phyloP scores from a whole-genome alignment of 83 land plant genomes.

The Picea abies region DNA sequence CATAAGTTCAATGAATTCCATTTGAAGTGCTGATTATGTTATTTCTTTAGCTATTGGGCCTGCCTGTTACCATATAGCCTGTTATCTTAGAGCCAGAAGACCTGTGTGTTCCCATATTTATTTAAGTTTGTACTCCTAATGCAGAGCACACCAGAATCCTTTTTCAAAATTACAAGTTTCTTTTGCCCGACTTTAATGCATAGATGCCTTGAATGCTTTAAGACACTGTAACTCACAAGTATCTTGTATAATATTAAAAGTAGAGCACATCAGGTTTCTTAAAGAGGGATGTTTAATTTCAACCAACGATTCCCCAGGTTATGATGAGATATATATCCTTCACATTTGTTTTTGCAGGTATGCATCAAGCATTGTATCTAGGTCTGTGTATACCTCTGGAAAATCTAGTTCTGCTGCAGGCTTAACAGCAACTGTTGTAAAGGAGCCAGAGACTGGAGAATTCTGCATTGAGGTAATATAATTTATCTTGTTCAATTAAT shows the following conservation, averaged over 20 bases:
- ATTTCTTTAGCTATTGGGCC: no score
- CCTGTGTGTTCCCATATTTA: not conserved
- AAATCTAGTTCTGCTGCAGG: conserved; percentile 99
- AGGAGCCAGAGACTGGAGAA: conserved; percentile 99
- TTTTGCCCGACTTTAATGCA: not conserved
- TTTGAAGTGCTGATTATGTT: no score
- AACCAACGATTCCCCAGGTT: not conserved
- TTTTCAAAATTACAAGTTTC: not conserved
- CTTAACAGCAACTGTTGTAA: conserved; percentile 96
- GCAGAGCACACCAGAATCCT: not conserved
- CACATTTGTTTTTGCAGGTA: conserved; percentile 47
- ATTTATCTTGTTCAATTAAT: conserved; percentile 5
- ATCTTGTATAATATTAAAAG: not conserved
- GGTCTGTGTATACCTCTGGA: conserved; percentile 98
- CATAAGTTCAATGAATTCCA: no score
- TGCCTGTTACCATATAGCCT: no score
- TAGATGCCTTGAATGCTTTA: not conserved
- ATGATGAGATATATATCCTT: not conserved
- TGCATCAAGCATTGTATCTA: conserved; percentile 77
- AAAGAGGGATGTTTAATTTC: not conserved
- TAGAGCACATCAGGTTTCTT: not conserved
- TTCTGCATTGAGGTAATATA: conserved; percentile 94
- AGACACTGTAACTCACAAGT: not conserved
- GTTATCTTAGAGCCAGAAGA: not conserved
- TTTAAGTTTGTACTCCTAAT: not conserved